Evolutionary conservation across 1,139 yeast species (phyloP), one percentile per base, ranked within the genome.

Genomic region (Tardiomyces blankii): DNA sequence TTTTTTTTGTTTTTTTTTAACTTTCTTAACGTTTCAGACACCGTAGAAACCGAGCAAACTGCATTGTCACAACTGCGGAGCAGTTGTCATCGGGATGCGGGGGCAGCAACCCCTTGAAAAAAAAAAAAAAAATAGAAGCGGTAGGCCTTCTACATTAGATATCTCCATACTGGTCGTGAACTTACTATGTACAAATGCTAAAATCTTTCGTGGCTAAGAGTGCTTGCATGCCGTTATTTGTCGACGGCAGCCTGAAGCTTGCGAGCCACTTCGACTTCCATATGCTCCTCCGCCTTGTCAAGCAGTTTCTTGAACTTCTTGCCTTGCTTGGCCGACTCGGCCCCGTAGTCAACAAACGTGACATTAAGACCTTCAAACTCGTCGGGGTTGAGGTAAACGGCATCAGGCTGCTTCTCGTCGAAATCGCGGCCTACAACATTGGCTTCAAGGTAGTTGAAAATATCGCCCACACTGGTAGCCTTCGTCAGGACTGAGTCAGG

Each of bases 371-470:
- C 75, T 21, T 64, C 65, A 50, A 69, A 76, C 16, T 68, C 69
- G 30, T 65, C 59, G 18, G 67, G 63, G 50, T 77, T 72, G 54
- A 86, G 67, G 63, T 82, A 77, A 45, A 87, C 76, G 40, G 87
- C 91, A 52, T 83, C 77, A 23, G 95, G 93, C 60, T 78, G 77
- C 58, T 81, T 73, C 62, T 83, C 94, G 54, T 74, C 74, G 65
- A 70, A 76, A 44, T 61, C 64, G 13, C 68, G 65, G 33, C 76
- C 75, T 32, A 74, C 66, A 9, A 82, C 69, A 42, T 72, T 64
- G 9, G 61, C 54, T 28, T 62, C 55, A 47, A 79, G 70, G 51
- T 74, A 77, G 0, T 62, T 52, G 49, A 68, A 67, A 44, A 85
- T 69, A 23, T 66, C 69, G 2, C 59, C 57, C 19, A 79, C 74